Conservation (phyloP, 352 stramenopile genomes). For the Globisporangium orthogonon region DNA sequence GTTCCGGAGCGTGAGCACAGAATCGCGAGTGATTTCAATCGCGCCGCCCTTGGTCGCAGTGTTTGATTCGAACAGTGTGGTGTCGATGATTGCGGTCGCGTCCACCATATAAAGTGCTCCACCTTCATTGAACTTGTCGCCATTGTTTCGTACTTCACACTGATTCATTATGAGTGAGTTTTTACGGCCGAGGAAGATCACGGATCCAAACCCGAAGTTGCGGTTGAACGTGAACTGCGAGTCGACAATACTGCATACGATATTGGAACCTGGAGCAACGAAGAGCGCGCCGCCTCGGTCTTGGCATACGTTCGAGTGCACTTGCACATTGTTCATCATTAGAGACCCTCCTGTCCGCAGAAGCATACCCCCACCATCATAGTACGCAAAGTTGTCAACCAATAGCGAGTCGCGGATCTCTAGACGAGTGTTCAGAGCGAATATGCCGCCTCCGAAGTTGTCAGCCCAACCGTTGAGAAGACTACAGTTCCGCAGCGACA, state of each 20-base stretch:
- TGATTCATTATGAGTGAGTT: conserved; percentile 22
- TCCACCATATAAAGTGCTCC: conserved; percentile 42
- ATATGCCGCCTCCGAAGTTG: conserved; percentile 56
- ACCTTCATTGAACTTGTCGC: conserved; percentile 27
- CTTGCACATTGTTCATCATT: conserved; percentile 10
- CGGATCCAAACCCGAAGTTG: conserved; percentile 44
- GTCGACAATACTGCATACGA: conserved; percentile 17
- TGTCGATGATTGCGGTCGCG: conserved; percentile 22
- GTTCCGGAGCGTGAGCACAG: conserved; percentile 22
- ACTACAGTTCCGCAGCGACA: conserved; percentile 27
- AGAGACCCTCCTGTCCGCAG: conserved; percentile 27
- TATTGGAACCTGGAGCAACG: conserved; percentile 25
- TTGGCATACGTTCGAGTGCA: conserved; percentile 32
- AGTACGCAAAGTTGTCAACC: conserved; percentile 43
- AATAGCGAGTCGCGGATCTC: conserved; percentile 22
- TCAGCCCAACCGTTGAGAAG: conserved; percentile 25
- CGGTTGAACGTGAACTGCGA: conserved; percentile 33
- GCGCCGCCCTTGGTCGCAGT: conserved; percentile 28
- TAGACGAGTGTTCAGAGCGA: conserved; percentile 16
- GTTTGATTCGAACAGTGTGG: conserved; percentile 34
- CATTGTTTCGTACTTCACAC: conserved; percentile 28
- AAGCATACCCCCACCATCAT: conserved; percentile 53
- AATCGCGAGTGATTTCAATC: conserved; percentile 38
- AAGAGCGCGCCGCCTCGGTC: conserved; percentile 42
- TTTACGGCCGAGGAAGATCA: conserved; percentile 48